A percentile compares a stretch with the other conserved stretches of the same genome.
Conservation (phyloP, 31 red algal genomes). For the Odonthalia washingtoniensis region DNA sequence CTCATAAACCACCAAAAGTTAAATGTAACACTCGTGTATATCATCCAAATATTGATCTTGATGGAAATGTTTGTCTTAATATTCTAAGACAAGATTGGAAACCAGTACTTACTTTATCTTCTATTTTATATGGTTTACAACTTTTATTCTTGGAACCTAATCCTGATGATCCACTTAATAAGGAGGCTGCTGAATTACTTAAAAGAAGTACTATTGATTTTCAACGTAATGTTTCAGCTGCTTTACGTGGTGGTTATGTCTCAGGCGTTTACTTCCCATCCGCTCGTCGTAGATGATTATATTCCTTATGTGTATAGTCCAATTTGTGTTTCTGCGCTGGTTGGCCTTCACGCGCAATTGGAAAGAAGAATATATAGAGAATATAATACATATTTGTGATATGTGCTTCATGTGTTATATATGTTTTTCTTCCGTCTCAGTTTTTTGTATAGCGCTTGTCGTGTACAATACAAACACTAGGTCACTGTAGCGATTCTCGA, state of each 20-base stretch:
- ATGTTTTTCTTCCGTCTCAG: too few relatives aligned
- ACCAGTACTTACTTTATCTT: constrained; percentile 82
- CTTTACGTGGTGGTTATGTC: constrained; percentile 71
- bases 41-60: constrained; percentile 94
- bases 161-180: constrained; percentile 90
- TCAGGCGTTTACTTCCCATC: constrained; percentile 65
- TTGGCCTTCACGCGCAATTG: too few relatives aligned
- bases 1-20: constrained; percentile 87
- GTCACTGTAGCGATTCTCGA: too few relatives aligned
- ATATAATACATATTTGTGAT: too few relatives aligned
- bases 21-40: constrained; percentile 81
- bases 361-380: too few relatives aligned
- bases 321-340: constrained; percentile 9
- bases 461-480: too few relatives aligned
- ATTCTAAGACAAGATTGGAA: constrained; percentile 97
- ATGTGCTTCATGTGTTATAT: too few relatives aligned
- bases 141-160: constrained; percentile 91
- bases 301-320: not conserved
- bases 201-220: constrained; percentile 61
- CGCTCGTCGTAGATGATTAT: constrained; percentile 49
- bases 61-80: constrained; percentile 94
- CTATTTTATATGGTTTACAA: constrained; percentile 87
- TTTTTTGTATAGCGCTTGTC: too few relatives aligned
- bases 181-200: constrained; percentile 81
- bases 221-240: constrained; percentile 58